Evolutionary conservation across 306 rosid genomes (phyloP).

Genomic region (Acacia acuminata): DNA sequence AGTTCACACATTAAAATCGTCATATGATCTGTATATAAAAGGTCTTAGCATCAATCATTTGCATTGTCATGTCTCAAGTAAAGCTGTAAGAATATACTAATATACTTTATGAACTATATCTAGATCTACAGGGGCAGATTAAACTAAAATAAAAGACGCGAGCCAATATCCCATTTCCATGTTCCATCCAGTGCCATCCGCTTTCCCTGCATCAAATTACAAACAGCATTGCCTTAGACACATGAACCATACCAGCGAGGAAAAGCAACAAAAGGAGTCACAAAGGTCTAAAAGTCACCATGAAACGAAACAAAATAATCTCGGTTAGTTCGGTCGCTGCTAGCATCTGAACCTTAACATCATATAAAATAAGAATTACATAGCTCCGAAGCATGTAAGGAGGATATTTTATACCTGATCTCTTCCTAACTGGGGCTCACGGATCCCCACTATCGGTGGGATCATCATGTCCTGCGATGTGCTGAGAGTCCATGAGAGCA

Average conservation of each 20-base stretch:
- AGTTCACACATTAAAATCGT: neutral
- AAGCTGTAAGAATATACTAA: neutral
- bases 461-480: conserved; percentile 14
- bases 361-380: neutral
- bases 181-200: neutral
- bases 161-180: neutral
- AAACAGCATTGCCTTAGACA: neutral
- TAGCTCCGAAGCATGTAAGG: neutral
- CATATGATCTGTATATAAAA: neutral
- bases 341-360: neutral
- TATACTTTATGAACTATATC: neutral
- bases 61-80: neutral
- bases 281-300: neutral
- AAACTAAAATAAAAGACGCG: neutral
- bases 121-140: neutral
- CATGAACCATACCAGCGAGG: neutral
- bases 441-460: neutral
- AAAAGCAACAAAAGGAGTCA: neutral
- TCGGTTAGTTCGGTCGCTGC: neutral
- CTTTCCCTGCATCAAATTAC: neutral
- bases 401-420: neutral
- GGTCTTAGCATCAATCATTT: neutral
- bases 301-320: neutral
- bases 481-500: neutral
- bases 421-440: neutral